These are phyloP conservation scores for Isatis tinctoria DNA, from an alignment of 345 rosid species.

Conservation along the genomic window DNA sequence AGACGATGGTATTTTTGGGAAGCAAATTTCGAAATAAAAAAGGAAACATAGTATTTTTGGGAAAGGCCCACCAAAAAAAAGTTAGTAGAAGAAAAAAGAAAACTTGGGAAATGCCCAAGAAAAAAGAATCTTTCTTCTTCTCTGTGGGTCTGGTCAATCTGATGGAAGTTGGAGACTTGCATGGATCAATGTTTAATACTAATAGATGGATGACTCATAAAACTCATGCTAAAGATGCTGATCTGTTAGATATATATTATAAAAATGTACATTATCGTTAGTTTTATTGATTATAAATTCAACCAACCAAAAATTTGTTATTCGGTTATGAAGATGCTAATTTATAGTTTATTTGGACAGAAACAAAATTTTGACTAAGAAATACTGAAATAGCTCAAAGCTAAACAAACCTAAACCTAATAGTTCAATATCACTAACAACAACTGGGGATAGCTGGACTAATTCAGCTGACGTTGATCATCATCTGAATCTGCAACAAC, in stretches of 20 bases:
- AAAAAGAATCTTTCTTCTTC: conserved; percentile 23
- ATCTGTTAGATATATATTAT: conserved; percentile 6
- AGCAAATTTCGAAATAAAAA: background rate
- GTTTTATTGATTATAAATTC: conserved; percentile 7
- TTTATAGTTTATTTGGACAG: background rate
- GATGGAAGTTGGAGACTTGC: conserved; percentile 29
- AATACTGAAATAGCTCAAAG: background rate
- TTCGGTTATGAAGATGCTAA: conserved; percentile 13
- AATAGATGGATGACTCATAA: conserved; percentile 20
- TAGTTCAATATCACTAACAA: background rate
- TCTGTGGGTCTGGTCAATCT: background rate
- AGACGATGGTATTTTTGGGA: no score
- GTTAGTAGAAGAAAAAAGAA: conserved; percentile 17
- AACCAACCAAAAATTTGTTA: conserved; percentile 19
- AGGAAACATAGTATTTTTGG: background rate
- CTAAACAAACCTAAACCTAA: background rate
- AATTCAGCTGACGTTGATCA: background rate
- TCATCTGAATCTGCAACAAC: background rate
- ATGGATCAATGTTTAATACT: conserved; percentile 12
- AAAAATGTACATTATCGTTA: background rate
- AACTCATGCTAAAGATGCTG: conserved; percentile 26
- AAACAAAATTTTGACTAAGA: background rate
- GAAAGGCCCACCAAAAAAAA: conserved; percentile 17
- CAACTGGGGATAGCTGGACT: background rate
- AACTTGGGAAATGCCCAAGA: conserved; percentile 39